Base-by-base conservation (phyloP, 2,329 filamentous ascomycete genomes). In the Macrophomina pseudophaseolina region DNA sequence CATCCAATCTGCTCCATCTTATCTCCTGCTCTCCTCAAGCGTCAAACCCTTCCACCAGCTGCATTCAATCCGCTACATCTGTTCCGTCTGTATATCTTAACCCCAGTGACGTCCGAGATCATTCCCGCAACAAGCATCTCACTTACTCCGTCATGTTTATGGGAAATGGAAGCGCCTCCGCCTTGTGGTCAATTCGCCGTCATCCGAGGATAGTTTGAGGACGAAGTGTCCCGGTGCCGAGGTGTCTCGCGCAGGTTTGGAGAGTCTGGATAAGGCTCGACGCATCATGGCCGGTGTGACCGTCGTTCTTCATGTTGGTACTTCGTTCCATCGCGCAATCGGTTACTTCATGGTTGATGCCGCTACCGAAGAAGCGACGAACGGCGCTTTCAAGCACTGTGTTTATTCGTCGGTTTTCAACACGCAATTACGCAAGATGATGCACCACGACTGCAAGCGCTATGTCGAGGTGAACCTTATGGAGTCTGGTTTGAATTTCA, bases 301-400 rank as follows among this genome's bases (percentile, higher is more conserved):
- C 7, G 69, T 72, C 6, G 70, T 75, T 56, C 75, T 73, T 67
- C 73, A 79, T 65, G 70, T 81, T 35, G 74, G 74, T 0, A 78
- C 78, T 7, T 71, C 73, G 2, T 76, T 79, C 65, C 75, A 80
- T 49, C 71, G 3, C 73, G 0, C 72, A 74, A 72, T 76, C 8
- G 77, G 78, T 7, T 71, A 70, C 54, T 75, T 75, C 71, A 74
- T 81, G 69, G 72, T 81, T 67, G 77, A 81, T 46, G 75, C 77
- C 12, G 76, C 75, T 0, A 56, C 73, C 1, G 40, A 67, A 9
- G 68, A 75, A 60, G 66, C 68, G 9, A 64, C 68, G 42, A 58
- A 68, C 4, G 66, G 70, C 16, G 67, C 64, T 2, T 74, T 79
- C 69, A 71, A 72, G 66, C 79, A 81, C 59, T 74, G 80, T 38